phyloP scores from a whole-genome alignment of 1,139 yeast species.

The Scheffersomyces parashehatae region DNA sequence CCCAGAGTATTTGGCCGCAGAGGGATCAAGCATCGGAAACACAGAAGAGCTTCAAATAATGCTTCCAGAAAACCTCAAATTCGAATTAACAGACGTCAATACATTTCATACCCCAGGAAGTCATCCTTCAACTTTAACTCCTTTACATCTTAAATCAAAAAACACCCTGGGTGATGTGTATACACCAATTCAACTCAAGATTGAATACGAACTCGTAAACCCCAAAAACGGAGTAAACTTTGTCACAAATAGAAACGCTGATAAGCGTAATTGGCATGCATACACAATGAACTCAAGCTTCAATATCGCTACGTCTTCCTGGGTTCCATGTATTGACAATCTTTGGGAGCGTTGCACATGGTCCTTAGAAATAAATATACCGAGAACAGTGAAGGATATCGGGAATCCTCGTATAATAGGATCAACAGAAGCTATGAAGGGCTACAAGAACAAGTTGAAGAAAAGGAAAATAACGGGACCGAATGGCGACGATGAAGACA shows the following conservation, averaged over 20 bases:
- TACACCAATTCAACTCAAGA: constrained; percentile 71
- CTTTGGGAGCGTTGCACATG: constrained; percentile 89
- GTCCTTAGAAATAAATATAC: constrained; percentile 84
- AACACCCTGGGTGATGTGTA: constrained; percentile 45
- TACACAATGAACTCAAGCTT: constrained; percentile 80
- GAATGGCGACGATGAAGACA: constrained; percentile 7
- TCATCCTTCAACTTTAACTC: constrained; percentile 40
- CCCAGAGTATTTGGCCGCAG: constrained; percentile 21
- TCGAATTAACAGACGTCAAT: constrained; percentile 58
- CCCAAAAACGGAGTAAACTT: constrained; percentile 79
- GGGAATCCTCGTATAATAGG: constrained; percentile 52
- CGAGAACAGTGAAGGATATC: constrained; percentile 75
- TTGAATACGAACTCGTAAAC: constrained; percentile 65
- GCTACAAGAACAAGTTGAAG: constrained; percentile 8
- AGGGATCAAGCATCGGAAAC: constrained; percentile 33
- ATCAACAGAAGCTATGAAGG: constrained; percentile 22
- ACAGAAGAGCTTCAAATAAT: constrained; percentile 72
- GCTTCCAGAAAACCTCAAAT: constrained; percentile 70
- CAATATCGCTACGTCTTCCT: constrained; percentile 82
- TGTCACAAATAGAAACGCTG: constrained; percentile 49
- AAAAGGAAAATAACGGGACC: constrained; percentile 15
- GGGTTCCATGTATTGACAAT: constrained; percentile 96
- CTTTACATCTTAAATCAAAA: constrained; percentile 38
- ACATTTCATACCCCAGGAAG: constrained; percentile 45
- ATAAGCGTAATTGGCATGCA: constrained; percentile 68